phyloP scores from a whole-genome alignment of 371 early-diverging fungal species.

The Apophysomyces ossiformis region DNA sequence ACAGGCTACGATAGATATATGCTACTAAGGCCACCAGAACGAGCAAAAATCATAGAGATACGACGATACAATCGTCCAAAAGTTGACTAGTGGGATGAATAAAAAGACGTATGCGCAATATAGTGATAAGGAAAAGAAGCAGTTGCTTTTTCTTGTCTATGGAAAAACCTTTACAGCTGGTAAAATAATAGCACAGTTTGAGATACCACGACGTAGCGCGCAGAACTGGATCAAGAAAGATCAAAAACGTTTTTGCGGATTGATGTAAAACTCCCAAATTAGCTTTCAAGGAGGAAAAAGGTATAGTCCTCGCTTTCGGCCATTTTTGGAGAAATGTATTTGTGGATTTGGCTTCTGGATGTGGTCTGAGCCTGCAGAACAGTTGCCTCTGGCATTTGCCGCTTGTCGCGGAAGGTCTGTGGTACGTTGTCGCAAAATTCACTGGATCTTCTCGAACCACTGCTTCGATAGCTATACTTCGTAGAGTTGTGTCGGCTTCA shows the following conservation, averaged over 20 bases:
- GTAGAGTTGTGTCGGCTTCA: conserved; percentile 17
- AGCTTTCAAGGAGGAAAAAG: conserved; percentile 33
- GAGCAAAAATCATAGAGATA: too few relatives aligned
- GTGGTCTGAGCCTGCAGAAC: conserved; percentile 28
- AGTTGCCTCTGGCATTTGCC: conserved; percentile 18
- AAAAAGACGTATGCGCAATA: too few relatives aligned
- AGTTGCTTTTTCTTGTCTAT: too few relatives aligned
- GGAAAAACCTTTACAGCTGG: too few relatives aligned
- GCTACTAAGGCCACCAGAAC: too few relatives aligned
- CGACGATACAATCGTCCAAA: too few relatives aligned
- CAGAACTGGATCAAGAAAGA: too few relatives aligned
- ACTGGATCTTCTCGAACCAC: conserved; percentile 13
- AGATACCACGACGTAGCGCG: too few relatives aligned
- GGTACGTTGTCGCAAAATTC: conserved; percentile 9
- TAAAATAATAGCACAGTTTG: too few relatives aligned
- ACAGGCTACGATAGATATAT: too few relatives aligned
- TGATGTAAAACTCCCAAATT: conserved; percentile 29
- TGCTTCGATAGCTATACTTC: conserved; percentile 12
- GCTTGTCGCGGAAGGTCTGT: conserved; percentile 40
- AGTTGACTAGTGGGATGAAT: too few relatives aligned
- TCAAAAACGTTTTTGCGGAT: neutral
- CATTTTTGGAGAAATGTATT: conserved; percentile 36
- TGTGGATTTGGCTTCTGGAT: conserved; percentile 30
- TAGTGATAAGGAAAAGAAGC: too few relatives aligned
- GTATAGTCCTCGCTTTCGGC: conserved; percentile 21